phyloP scores from a whole-genome alignment of 2,329 filamentous ascomycete species.

The Aaosphaeria pasadenensis region DNA sequence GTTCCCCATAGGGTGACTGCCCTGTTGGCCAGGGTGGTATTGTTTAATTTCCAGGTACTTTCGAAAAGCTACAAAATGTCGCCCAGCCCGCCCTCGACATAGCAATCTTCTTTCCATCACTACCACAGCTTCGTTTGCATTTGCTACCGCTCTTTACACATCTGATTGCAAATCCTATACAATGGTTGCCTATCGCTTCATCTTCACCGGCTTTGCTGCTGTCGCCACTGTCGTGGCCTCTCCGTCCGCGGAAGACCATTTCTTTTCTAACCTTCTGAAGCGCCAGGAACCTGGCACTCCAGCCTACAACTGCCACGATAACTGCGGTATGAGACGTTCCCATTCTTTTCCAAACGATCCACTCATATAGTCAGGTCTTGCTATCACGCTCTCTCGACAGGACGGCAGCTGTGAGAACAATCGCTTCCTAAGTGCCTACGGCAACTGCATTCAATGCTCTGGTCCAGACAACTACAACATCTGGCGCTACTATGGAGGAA shows the following conservation, averaged over 20 bases:
- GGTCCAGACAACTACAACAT: conserved; percentile 42
- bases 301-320: conserved; percentile 49
- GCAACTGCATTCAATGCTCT: conserved; percentile 46
- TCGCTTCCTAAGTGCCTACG: conserved; percentile 42
- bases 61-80: conserved; percentile 3
- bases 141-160: background rate
- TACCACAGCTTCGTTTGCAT: background rate
- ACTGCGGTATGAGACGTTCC: conserved; percentile 45
- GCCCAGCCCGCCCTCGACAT: background rate
- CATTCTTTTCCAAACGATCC: conserved; percentile 1
- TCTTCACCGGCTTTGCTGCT: conserved; percentile 15
- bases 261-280: conserved; percentile 30
- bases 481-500: conserved; percentile 45
- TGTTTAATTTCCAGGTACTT: background rate
- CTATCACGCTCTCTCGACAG: conserved; percentile 36
- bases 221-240: conserved; percentile 7
- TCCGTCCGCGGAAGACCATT: conserved; percentile 7
- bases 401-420: conserved; percentile 37
- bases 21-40: background rate
- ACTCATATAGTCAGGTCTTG: conserved; percentile 11
- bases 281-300: conserved; percentile 48
- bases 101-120: background rate
- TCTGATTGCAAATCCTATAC: background rate
- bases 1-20: too few species aligned
- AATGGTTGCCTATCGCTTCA: conserved; percentile 13